These are phyloP conservation scores for Agapanthus africanus DNA, from an alignment of 106 monocot species.

Conservation along the genomic window DNA sequence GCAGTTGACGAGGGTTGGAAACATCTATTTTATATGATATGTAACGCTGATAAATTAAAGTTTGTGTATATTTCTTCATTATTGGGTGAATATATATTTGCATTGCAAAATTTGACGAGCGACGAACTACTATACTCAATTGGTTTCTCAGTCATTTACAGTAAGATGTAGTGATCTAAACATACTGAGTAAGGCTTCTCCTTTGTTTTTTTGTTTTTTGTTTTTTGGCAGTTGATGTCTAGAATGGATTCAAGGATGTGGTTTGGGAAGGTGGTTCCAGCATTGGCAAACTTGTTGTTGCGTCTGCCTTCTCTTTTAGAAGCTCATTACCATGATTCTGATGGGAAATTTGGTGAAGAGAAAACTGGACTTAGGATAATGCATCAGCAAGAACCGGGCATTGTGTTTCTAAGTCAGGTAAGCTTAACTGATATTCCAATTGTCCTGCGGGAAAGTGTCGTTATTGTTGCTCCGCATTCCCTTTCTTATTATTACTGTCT, in stretches of 20 bases:
- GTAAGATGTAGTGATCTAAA: not conserved
- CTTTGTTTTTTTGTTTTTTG: not conserved
- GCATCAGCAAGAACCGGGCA: slow-evolving; percentile 54
- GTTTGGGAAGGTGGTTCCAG: slow-evolving; percentile 68
- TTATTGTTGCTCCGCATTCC: not conserved
- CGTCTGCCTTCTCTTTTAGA: slow-evolving; percentile 68
- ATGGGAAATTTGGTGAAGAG: slow-evolving; percentile 26
- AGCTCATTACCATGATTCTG: slow-evolving; percentile 49
- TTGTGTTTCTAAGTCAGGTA: slow-evolving; percentile 80
- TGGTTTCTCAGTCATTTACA: not conserved
- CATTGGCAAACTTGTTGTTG: slow-evolving; percentile 54
- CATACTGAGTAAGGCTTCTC: not conserved
- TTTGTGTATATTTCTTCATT: too few relatives aligned
- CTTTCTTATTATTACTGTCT: too few relatives aligned
- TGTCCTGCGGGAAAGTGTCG: not conserved
- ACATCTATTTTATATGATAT: too few relatives aligned
- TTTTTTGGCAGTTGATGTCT: slow-evolving; percentile 50
- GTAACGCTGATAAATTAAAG: too few relatives aligned
- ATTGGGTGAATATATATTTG: too few relatives aligned
- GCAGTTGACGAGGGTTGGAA: too few relatives aligned
- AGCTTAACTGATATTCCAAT: not conserved
- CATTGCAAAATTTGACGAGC: not conserved
- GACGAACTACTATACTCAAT: not conserved
- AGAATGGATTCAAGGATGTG: slow-evolving; percentile 57
- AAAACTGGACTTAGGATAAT: slow-evolving; percentile 59